Evolutionary conservation across 1,284 basidiomycete species (phyloP).

Genomic region (Trametes versicolor): DNA sequence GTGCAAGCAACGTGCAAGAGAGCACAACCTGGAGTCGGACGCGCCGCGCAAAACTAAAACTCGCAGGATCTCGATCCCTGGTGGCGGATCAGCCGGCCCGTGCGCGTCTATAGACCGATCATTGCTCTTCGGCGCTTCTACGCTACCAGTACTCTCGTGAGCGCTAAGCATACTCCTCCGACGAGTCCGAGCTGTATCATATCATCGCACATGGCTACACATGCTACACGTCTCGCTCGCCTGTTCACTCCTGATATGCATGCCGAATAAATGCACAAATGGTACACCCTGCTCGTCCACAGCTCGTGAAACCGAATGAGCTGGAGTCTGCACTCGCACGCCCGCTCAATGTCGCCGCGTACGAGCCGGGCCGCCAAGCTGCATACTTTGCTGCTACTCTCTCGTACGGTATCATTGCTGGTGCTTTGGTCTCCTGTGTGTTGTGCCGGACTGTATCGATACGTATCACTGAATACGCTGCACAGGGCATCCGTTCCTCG

Average conservation of each 20-base stretch:
- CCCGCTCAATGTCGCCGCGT: slow-evolving; percentile 43
- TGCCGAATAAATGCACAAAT: slow-evolving; percentile 47
- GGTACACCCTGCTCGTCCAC: slow-evolving; percentile 43
- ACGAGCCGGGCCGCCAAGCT: slow-evolving; percentile 44
- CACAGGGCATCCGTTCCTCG: slow-evolving; percentile 43
- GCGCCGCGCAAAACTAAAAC: too few relatives aligned
- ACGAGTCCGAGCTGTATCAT: too few relatives aligned
- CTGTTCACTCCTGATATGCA: slow-evolving; percentile 47
- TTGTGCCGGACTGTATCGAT: too few relatives aligned
- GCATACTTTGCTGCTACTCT: slow-evolving; percentile 41
- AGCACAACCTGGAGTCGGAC: too few relatives aligned
- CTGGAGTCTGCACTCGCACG: slow-evolving; percentile 47
- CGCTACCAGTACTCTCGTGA: too few relatives aligned
- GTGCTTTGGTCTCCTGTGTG: slow-evolving; percentile 8
- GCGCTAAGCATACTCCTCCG: too few relatives aligned
- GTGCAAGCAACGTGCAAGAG: too few relatives aligned
- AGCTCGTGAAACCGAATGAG: slow-evolving; percentile 49
- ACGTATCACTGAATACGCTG: neutral
- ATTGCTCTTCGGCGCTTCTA: too few relatives aligned
- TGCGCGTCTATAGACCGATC: too few relatives aligned
- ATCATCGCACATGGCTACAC: slow-evolving; percentile 27
- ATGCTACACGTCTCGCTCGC: slow-evolving; percentile 42
- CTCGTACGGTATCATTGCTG: slow-evolving; percentile 42
- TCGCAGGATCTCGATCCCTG: too few relatives aligned
- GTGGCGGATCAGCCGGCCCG: too few relatives aligned